Evolutionary conservation across 805 yeast genomes (phyloP).

Genomic region (baker's yeast (Saccharomyces cerevisiae)): DNA sequence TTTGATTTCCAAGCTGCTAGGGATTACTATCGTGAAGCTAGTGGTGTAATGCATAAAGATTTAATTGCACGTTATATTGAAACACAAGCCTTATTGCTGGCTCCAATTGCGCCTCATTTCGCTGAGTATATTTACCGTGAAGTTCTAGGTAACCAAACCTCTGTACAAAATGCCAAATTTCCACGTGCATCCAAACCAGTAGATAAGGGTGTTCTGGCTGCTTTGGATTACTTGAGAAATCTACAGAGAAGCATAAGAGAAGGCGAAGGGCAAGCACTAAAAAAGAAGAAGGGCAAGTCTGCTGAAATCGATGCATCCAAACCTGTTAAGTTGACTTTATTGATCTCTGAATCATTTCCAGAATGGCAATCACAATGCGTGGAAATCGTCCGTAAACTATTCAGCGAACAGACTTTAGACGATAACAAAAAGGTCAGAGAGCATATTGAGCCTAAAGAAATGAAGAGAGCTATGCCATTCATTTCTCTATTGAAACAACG

Average conservation of each 20-base stretch:
- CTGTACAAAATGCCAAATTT: conserved; percentile 71
- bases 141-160: conserved; percentile 52
- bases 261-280: conserved; percentile 76
- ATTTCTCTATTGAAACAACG: conserved; percentile 79
- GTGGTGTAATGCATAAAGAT: conserved; percentile 69
- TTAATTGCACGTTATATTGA: conserved; percentile 77
- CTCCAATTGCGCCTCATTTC: conserved; percentile 95
- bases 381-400: conserved; percentile 69
- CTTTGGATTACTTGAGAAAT: conserved; percentile 72
- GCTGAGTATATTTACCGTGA: conserved; percentile 86
- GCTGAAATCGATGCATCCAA: conserved; percentile 64
- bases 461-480: conserved; percentile 98
- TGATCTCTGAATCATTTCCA: conserved; percentile 76
- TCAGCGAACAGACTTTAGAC: conserved; percentile 52
- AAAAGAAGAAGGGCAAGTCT: conserved; percentile 79
- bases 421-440: conserved; percentile 59
- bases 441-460: conserved; percentile 67
- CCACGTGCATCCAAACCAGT: conserved; percentile 69
- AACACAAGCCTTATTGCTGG: conserved; percentile 70
- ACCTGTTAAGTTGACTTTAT: conserved; percentile 67
- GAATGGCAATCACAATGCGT: conserved; percentile 84
- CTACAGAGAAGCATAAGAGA: conserved; percentile 83
- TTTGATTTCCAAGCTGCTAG: conserved; percentile 93
- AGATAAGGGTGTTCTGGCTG: conserved; percentile 51
- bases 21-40: conserved; percentile 87